Conservation (phyloP, 1,284 basidiomycete species). For the Malassezia furfur region DNA sequence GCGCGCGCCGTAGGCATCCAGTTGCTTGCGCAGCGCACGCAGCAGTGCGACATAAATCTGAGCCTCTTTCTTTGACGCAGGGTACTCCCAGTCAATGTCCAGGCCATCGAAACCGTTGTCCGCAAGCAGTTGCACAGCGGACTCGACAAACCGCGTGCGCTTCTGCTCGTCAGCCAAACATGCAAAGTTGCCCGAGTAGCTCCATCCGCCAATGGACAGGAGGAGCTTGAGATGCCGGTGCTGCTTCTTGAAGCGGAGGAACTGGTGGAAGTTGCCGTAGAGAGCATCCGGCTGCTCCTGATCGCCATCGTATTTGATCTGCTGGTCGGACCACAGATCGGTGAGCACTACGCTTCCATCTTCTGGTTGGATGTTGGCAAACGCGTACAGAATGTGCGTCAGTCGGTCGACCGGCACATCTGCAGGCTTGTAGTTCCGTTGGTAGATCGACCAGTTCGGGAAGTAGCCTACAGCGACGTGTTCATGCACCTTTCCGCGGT, state of each 20-base stretch:
- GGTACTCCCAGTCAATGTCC: slow-evolving; percentile 72
- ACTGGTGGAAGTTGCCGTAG: slow-evolving; percentile 78
- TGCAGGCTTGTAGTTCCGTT: slow-evolving; percentile 64
- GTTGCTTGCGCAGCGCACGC: slow-evolving; percentile 59
- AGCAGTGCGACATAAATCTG: slow-evolving; percentile 63
- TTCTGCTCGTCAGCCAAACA: slow-evolving; percentile 30
- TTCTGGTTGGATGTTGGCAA: slow-evolving; percentile 66
- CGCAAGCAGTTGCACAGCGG: slow-evolving; percentile 65
- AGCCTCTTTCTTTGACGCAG: slow-evolving; percentile 62
- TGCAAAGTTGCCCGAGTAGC: slow-evolving; percentile 45
- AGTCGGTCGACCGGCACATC: slow-evolving; percentile 60
- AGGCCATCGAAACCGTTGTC: slow-evolving; percentile 78
- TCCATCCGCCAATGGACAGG: slow-evolving; percentile 50
- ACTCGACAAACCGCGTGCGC: slow-evolving; percentile 63
- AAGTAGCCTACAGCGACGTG: slow-evolving; percentile 22
- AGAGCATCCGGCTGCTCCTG: slow-evolving; percentile 55
- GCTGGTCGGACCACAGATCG: slow-evolving; percentile 70
- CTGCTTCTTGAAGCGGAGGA: slow-evolving; percentile 68
- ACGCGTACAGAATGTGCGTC: slow-evolving; percentile 77
- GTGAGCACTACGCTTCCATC: slow-evolving; percentile 58
- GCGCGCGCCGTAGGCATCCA: slow-evolving; percentile 60
- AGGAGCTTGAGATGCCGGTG: slow-evolving; percentile 54
- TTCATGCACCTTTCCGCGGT: background rate
- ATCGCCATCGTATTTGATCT: slow-evolving; percentile 58
- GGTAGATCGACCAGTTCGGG: slow-evolving; percentile 77